A percentile compares a stretch with the other conserved stretches of the same genome.
phyloP scores from a whole-genome alignment of 2,329 filamentous ascomycete genomes.

The Aspergillus hortae region DNA sequence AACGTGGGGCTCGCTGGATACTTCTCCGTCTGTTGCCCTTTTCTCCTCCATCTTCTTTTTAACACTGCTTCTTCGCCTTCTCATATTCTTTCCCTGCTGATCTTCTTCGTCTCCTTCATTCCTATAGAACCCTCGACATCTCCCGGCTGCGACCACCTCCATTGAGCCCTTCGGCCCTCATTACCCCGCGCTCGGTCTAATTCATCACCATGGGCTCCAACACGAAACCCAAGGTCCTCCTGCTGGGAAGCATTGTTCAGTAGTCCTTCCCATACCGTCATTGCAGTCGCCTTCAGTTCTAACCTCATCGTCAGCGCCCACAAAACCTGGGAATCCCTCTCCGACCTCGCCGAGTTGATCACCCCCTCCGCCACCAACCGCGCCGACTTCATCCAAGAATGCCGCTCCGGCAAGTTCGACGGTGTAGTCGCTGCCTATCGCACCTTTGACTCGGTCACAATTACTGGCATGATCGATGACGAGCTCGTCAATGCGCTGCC shows the following conservation, averaged over 20 bases:
- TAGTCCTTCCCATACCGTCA: constrained; percentile 37
- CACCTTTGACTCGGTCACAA: constrained; percentile 61
- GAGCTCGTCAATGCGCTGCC: constrained; percentile 59
- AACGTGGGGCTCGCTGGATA: constrained; percentile 2
- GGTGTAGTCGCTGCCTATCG: constrained; percentile 65
- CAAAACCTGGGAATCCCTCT: constrained; percentile 60
- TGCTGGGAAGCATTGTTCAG: constrained; percentile 63
- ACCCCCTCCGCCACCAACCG: constrained; percentile 60
- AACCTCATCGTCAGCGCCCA: constrained; percentile 47
- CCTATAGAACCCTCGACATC: neutral
- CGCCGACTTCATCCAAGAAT: constrained; percentile 66
- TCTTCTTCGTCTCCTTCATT: neutral
- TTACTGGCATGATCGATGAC: constrained; percentile 68
- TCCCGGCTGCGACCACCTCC: neutral
- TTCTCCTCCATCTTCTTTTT: neutral
- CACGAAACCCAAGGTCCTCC: constrained; percentile 56
- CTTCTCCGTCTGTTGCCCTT: constrained; percentile 1
- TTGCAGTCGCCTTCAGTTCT: neutral
- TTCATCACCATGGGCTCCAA: constrained; percentile 4
- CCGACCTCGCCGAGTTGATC: constrained; percentile 62
- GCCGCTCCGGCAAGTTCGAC: constrained; percentile 61
- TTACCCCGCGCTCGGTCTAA: constrained; percentile 8
- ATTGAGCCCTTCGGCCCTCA: constrained; percentile 1
- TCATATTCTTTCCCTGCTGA: neutral
- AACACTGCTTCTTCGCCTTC: neutral